A percentile compares a stretch with the other conserved stretches of the same genome.
Evolutionary conservation across 1,139 yeast genomes (phyloP).

Genomic region (Debaryomyces subglobosus): DNA sequence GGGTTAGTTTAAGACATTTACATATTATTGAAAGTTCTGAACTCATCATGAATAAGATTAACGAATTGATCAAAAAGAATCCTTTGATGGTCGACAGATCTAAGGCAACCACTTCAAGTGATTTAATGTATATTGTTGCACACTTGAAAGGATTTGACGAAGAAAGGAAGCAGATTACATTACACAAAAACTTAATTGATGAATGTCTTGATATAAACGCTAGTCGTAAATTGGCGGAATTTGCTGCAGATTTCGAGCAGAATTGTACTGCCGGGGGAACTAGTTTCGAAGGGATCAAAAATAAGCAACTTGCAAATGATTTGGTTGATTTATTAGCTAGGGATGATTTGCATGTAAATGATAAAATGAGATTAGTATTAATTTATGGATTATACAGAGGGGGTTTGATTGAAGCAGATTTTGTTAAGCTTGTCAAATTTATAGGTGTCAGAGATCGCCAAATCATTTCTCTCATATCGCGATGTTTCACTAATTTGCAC

Average conservation of each 20-base stretch:
- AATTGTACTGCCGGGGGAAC: slow-evolving; percentile 74
- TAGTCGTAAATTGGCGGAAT: slow-evolving; percentile 57
- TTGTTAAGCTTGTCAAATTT: slow-evolving; percentile 69
- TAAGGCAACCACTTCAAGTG: slow-evolving; percentile 61
- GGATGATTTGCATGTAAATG: slow-evolving; percentile 53
- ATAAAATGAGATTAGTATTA: slow-evolving; percentile 76
- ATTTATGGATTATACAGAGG: slow-evolving; percentile 82
- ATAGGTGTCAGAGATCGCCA: slow-evolving; percentile 66
- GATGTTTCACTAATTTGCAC: slow-evolving; percentile 66
- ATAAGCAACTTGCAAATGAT: slow-evolving; percentile 66
- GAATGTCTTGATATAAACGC: slow-evolving; percentile 57
- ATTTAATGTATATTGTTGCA: slow-evolving; percentile 67
- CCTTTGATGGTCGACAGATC: slow-evolving; percentile 69
- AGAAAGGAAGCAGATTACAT: slow-evolving; percentile 60
- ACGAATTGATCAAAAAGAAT: slow-evolving; percentile 70
- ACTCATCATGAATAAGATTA: slow-evolving; percentile 59
- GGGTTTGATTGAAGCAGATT: slow-evolving; percentile 78
- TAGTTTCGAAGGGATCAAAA: slow-evolving; percentile 68
- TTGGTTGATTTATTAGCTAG: slow-evolving; percentile 62
- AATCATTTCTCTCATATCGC: slow-evolving; percentile 43
- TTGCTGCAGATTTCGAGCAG: slow-evolving; percentile 73
- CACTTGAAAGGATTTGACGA: slow-evolving; percentile 69
- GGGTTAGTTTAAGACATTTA: slow-evolving; percentile 72
- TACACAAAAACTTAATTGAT: slow-evolving; percentile 64
- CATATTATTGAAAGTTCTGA: slow-evolving; percentile 82